phyloP scores from a whole-genome alignment of 192 early-diverging fungal genomes.

The Coemansia sp. region DNA sequence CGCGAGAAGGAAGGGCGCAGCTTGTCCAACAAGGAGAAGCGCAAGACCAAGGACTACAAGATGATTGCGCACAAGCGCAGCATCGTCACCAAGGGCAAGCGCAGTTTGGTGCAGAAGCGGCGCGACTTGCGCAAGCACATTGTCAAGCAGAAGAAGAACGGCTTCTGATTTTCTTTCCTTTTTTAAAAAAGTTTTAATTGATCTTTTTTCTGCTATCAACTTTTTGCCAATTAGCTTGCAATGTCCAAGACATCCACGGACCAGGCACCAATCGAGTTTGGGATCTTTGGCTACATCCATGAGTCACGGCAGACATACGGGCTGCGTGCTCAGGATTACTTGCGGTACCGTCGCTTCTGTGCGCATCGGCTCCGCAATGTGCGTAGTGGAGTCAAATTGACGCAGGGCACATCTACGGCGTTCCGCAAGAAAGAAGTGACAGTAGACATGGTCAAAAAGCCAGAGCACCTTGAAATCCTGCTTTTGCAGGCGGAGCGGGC shows the following conservation, averaged over 20 bases:
- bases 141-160: constrained; percentile 52
- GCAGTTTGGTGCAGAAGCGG: constrained; percentile 78
- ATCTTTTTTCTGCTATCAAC: neutral
- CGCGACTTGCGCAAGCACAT: constrained; percentile 52
- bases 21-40: constrained; percentile 91
- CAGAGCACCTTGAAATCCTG: constrained; percentile 43
- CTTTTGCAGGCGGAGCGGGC: constrained; percentile 52
- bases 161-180: constrained; percentile 23
- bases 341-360: constrained; percentile 51
- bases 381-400: constrained; percentile 40
- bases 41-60: constrained; percentile 90
- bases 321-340: constrained; percentile 44
- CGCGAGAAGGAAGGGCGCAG: constrained; percentile 66
- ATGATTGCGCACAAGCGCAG: constrained; percentile 96
- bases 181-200: neutral
- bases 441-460: constrained; percentile 19
- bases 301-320: constrained; percentile 46
- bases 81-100: constrained; percentile 73
- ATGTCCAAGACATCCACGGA: neutral
- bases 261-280: constrained; percentile 26
- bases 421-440: constrained; percentile 32
- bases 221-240: neutral
- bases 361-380: constrained; percentile 43
- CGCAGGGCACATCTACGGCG: constrained; percentile 32
- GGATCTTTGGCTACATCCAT: constrained; percentile 47